phyloP scores from a whole-genome alignment of 352 stramenopile genomes.

The Phytophthora citrophthora region DNA sequence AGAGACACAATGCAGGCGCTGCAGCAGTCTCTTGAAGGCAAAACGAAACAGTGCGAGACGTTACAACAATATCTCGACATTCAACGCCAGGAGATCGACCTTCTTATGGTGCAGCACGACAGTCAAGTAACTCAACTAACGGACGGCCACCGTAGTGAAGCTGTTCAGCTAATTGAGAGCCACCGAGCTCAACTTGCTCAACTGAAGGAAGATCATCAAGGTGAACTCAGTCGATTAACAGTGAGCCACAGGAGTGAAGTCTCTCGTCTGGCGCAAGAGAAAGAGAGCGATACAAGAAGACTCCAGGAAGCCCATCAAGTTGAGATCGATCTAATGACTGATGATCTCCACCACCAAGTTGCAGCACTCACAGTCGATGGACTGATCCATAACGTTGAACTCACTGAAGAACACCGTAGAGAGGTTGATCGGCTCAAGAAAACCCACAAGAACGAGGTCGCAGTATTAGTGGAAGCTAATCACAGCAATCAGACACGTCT shows the following conservation, averaged over 20 bases:
- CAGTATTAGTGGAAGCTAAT: neutral
- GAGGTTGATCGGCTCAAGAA: neutral
- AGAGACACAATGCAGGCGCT: conserved; percentile 8
- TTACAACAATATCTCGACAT: conserved; percentile 22
- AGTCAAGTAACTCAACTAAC: conserved; percentile 20
- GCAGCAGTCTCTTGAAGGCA: conserved; percentile 17
- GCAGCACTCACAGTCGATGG: no score
- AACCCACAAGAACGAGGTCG: neutral
- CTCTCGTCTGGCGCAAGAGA: neutral
- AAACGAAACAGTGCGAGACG: conserved; percentile 14
- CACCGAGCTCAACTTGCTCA: conserved; percentile 20
- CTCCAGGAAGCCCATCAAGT: neutral
- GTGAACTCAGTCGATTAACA: conserved; percentile 6
- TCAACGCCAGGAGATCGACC: conserved; percentile 27
- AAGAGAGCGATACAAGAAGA: no score
- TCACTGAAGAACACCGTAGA: conserved; percentile 7
- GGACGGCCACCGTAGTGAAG: conserved; percentile 18
- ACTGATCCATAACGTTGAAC: neutral
- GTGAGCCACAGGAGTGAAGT: conserved; percentile 13
- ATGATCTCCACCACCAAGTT: neutral
- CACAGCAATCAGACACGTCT: conserved; percentile 3
- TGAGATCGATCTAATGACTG: conserved; percentile 1
- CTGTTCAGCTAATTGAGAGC: conserved; percentile 23
- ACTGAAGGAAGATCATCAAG: conserved; percentile 17
- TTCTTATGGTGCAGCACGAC: conserved; percentile 29